A percentile compares a stretch with the other conserved stretches of the same genome.
Conservation (phyloP, 1,284 basidiomycete genomes). For the Boletus semigastroideus region DNA sequence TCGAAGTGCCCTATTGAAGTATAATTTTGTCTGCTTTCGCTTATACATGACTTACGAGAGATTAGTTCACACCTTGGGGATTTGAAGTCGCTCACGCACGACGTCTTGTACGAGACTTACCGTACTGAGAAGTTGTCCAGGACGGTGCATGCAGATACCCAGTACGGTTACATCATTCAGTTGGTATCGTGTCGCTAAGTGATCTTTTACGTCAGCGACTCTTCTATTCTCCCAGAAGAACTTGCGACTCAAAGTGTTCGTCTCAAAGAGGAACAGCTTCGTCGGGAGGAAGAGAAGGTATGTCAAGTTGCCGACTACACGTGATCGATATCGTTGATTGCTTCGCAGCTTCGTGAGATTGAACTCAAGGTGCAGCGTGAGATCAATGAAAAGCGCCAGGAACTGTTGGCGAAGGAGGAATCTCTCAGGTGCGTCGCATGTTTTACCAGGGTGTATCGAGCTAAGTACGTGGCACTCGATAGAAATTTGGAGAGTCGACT, state of each 20-base stretch:
- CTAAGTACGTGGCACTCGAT: slow-evolving; percentile 16
- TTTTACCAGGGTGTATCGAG: background rate
- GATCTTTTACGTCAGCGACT: slow-evolving; percentile 53
- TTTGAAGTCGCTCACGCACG: slow-evolving; percentile 93
- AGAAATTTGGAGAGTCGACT: slow-evolving; percentile 90
- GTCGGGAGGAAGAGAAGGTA: slow-evolving; percentile 95
- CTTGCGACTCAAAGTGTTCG: slow-evolving; percentile 95
- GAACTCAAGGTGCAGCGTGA: slow-evolving; percentile 98
- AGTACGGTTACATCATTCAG: slow-evolving; percentile 47
- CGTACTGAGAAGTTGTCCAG: slow-evolving; percentile 98
- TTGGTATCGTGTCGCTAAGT: slow-evolving; percentile 13
- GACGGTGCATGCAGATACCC: slow-evolving; percentile 83
- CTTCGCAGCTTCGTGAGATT: slow-evolving; percentile 85
- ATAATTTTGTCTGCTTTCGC: slow-evolving; percentile 18
- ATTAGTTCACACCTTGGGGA: slow-evolving; percentile 90
- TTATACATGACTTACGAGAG: slow-evolving; percentile 7
- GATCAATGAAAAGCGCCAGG: slow-evolving; percentile 98
- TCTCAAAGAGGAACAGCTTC: slow-evolving; percentile 98
- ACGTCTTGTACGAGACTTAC: slow-evolving; percentile 93
- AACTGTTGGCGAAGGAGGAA: slow-evolving; percentile 92
- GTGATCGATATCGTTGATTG: slow-evolving; percentile 11
- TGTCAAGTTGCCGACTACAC: slow-evolving; percentile 6
- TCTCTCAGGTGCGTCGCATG: slow-evolving; percentile 62
- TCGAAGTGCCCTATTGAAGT: slow-evolving; percentile 89
- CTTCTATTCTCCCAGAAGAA: slow-evolving; percentile 92